phyloP scores from a whole-genome alignment of 2,329 filamentous ascomycete genomes.

The Colletotrichum sp. region DNA sequence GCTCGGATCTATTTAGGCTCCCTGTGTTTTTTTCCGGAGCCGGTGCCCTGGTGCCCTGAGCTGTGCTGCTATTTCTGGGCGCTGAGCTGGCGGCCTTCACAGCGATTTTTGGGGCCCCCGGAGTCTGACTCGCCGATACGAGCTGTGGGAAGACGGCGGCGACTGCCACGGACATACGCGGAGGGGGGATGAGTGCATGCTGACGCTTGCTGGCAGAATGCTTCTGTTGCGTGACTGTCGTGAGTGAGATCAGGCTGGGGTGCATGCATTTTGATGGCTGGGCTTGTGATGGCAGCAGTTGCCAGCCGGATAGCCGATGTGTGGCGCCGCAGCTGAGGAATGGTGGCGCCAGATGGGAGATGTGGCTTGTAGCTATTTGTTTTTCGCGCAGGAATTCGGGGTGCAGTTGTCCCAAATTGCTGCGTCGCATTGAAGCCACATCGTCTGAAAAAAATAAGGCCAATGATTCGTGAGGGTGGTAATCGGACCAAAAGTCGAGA shows the following conservation, averaged over 20 bases:
- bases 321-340: neutral
- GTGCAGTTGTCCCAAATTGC: neutral
- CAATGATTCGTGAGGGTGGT: neutral
- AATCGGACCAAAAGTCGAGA: neutral
- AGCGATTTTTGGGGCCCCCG: neutral
- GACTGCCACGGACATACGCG: neutral
- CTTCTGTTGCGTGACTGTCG: neutral
- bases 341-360: neutral
- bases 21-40: neutral
- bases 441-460: neutral
- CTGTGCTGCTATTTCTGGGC: neutral
- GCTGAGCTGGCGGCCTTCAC: neutral
- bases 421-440: neutral
- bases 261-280: neutral
- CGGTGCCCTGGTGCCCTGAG: neutral
- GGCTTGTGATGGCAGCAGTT: neutral
- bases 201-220: neutral
- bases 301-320: neutral
- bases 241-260: neutral
- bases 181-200: neutral
- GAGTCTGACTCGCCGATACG: slow-evolving; percentile 5
- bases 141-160: neutral
- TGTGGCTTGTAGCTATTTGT: neutral
- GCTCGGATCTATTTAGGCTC: neutral
- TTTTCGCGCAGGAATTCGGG: neutral